Percentiles rank a stretch among this genome's conserved stretches.
Conservation (phyloP, 2,329 filamentous ascomycete species). For the Spiromastix sp. region DNA sequence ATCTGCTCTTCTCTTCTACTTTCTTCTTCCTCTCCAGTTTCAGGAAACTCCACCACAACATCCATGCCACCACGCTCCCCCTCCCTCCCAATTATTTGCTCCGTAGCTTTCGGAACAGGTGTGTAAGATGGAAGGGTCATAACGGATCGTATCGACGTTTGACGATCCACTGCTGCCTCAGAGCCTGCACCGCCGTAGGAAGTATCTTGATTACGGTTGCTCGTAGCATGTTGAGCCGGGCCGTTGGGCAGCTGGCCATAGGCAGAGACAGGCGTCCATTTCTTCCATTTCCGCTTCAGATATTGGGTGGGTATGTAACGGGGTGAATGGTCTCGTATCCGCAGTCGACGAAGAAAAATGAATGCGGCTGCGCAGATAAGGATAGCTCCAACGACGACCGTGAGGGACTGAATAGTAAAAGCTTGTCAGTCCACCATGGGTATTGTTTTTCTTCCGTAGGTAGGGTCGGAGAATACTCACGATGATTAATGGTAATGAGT, state of each 20-base stretch:
- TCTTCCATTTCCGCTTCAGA: conserved; percentile 42
- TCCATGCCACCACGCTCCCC: conserved; percentile 90
- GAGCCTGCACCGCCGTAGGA: conserved; percentile 5
- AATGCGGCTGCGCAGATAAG: conserved; percentile 20
- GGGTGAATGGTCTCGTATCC: conserved; percentile 35
- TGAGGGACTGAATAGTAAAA: conserved; percentile 12
- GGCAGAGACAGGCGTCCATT: conserved; percentile 35
- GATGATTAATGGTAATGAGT: not conserved
- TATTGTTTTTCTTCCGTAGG: not conserved
- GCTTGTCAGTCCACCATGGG: not conserved
- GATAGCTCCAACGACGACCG: conserved; percentile 23
- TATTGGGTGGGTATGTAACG: conserved; percentile 42
- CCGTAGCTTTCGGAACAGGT: conserved; percentile 58
- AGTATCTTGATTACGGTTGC: conserved; percentile 15
- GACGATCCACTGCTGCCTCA: conserved; percentile 54
- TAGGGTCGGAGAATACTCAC: too few relatives aligned
- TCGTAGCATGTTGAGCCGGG: conserved; percentile 4
- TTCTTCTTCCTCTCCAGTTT: conserved; percentile 70
- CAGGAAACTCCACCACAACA: conserved; percentile 74
- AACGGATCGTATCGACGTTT: conserved; percentile 81
- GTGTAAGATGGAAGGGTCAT: conserved; percentile 88
- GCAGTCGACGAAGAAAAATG: conserved; percentile 32
- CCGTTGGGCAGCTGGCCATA: conserved; percentile 31
- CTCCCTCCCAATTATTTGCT: conserved; percentile 76
- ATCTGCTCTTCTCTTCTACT: conserved; percentile 75